Evolutionary conservation across 2,329 filamentous ascomycete genomes (phyloP), one percentile per base, ranked within the genome.

Genomic region (Penicillium olsonii): DNA sequence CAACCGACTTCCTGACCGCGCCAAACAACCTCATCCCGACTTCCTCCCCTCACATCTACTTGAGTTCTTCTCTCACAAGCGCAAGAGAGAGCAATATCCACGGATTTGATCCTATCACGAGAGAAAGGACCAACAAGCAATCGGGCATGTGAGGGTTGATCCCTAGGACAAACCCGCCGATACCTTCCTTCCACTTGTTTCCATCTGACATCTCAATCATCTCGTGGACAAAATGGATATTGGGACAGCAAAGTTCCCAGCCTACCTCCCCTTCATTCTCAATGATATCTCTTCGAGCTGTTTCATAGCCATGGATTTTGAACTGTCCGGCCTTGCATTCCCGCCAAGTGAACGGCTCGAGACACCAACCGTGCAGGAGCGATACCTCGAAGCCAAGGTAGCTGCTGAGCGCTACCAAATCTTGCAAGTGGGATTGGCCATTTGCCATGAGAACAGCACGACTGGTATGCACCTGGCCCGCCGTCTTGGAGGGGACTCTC

Each of bases 361-460:
- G 29, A 76, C 75, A 49, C 76, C 76, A 26, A 78, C 77, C 3
- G 68, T 87, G 2, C 80, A 87, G 57, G 71, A 84, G 37, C 78
- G 81, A 47, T 88, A 87, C 61, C 68, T 73, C 10, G 84, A 87
- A 54, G 75, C 76, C 48, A 85, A 82, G 62, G 69, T 70, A 22
- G 83, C 82, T 2, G 84, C 84, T 3, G 78, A 85, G 53, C 78
- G 76, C 33, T 87, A 84, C 59, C 80, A 84, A 52, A 79, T 87
- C 43, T 70, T 87, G 2, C 85, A 88, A 62, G 69, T 87, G 45
- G 85, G 85, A n/a, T 68, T 88, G 49, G 87, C 85, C 0, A 80
- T 84, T 59, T 82, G 82, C n/a, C 73, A 74, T 44, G 81, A 87
- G 63, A 77, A 84, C 63, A 56, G 63, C 6, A 67, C 77, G 9